phyloP scores from a whole-genome alignment of 129 eudicot genomes.

The Artemisia argyi region DNA sequence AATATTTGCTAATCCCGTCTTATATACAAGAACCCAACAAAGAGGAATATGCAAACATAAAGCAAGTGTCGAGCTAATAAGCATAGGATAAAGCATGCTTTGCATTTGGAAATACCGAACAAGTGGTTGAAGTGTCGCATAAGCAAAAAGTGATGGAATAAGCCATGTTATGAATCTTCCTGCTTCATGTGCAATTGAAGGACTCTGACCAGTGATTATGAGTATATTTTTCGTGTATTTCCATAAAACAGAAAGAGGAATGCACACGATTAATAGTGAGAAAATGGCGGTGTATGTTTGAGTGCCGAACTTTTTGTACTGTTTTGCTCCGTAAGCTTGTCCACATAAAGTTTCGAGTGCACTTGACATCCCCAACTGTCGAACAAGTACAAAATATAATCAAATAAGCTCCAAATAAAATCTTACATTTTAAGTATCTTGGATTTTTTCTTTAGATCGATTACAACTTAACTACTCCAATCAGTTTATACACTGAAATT shows the following conservation, averaged over 20 bases:
- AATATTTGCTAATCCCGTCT: conserved; percentile 44
- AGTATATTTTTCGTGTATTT: conserved; percentile 44
- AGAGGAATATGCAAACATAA: conserved; percentile 56
- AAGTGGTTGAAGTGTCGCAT: conserved; percentile 67
- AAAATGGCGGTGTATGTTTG: conserved; percentile 72
- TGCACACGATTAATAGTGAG: conserved; percentile 55
- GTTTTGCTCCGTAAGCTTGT: conserved; percentile 83
- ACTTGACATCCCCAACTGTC: conserved; percentile 78
- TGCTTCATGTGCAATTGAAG: conserved; percentile 68
- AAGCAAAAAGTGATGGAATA: conserved; percentile 66
- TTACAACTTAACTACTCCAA: too few species aligned
- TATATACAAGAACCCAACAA: conserved; percentile 68
- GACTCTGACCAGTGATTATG: conserved; percentile 63
- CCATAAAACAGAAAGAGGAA: conserved; percentile 72
- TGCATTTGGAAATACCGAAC: conserved; percentile 77
- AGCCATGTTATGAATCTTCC: conserved; percentile 61
- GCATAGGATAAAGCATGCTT: conserved; percentile 59
- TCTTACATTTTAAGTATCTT: background rate
- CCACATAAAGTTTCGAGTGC: conserved; percentile 82
- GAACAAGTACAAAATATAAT: conserved; percentile 2
- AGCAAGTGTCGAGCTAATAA: conserved; percentile 47
- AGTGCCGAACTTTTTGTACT: conserved; percentile 66
- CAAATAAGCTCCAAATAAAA: background rate
- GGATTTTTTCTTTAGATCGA: too few species aligned
- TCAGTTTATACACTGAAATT: too few species aligned